Evolutionary conservation across 2,329 filamentous ascomycete species (phyloP).

Genomic region (Clarireedia monteithiana): DNA sequence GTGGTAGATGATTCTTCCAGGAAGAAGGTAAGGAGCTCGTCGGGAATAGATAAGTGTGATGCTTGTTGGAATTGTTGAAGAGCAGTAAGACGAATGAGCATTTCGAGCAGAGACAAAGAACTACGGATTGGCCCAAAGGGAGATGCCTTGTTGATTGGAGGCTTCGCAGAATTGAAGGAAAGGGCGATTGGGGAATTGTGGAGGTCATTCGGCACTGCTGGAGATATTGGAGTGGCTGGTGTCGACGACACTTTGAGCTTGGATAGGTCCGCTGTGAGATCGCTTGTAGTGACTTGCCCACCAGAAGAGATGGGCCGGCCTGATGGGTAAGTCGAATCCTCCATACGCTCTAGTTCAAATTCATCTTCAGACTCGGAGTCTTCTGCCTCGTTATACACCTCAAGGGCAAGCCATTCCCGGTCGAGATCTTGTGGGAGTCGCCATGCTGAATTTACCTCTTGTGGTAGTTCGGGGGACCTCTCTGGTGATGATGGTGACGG

Average conservation of each 20-base stretch:
- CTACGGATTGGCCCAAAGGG: slow-evolving; percentile 48
- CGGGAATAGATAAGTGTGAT: slow-evolving; percentile 62
- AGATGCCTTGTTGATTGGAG: slow-evolving; percentile 14
- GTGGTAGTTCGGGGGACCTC: background rate
- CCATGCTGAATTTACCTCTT: slow-evolving; percentile 26
- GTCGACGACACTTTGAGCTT: slow-evolving; percentile 22
- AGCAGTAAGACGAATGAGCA: slow-evolving; percentile 61
- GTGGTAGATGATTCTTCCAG: slow-evolving; percentile 60
- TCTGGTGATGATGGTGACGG: slow-evolving; percentile 9
- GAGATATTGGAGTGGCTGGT: slow-evolving; percentile 13
- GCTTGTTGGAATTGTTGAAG: slow-evolving; percentile 70
- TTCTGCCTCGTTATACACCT: slow-evolving; percentile 58
- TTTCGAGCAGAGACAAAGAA: slow-evolving; percentile 64
- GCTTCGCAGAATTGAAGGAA: background rate
- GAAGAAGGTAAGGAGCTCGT: slow-evolving; percentile 70
- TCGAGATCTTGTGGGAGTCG: slow-evolving; percentile 59
- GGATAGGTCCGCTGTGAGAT: slow-evolving; percentile 15
- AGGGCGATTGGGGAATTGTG: slow-evolving; percentile 3
- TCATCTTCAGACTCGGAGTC: slow-evolving; percentile 43
- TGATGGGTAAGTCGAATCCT: slow-evolving; percentile 21
- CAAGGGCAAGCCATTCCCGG: slow-evolving; percentile 67
- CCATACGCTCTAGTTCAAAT: slow-evolving; percentile 20
- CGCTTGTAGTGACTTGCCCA: slow-evolving; percentile 7
- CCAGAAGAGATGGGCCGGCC: slow-evolving; percentile 17
- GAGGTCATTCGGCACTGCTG: slow-evolving; percentile 5